phyloP scores from a whole-genome alignment of 805 yeast species.

The Wickerhamomyces alni region DNA sequence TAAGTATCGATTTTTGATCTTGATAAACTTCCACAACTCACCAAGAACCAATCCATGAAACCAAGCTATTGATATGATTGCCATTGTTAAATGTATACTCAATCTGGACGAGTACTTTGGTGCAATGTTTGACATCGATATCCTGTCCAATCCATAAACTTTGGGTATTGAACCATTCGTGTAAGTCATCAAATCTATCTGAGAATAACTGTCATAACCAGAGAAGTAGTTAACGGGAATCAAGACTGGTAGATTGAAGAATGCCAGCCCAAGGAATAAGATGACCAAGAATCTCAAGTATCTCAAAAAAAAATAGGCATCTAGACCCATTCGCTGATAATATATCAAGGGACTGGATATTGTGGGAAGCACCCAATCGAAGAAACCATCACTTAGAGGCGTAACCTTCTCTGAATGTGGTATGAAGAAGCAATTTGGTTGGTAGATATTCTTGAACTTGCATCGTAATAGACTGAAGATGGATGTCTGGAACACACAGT shows the following conservation, averaged over 20 bases:
- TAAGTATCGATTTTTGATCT: slow-evolving; percentile 49
- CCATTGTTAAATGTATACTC: slow-evolving; percentile 57
- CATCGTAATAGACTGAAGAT: slow-evolving; percentile 33
- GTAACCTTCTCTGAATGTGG: slow-evolving; percentile 33
- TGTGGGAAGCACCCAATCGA: slow-evolving; percentile 51
- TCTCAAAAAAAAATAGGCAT: slow-evolving; percentile 68
- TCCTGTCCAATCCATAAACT: slow-evolving; percentile 50
- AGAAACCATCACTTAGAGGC: slow-evolving; percentile 35
- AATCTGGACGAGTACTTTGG: slow-evolving; percentile 41
- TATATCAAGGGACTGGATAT: slow-evolving; percentile 33
- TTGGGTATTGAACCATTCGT: slow-evolving; percentile 21
- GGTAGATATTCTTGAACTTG: slow-evolving; percentile 40
- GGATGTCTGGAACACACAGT: slow-evolving; percentile 47
- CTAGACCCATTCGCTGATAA: slow-evolving; percentile 55
- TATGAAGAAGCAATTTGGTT: slow-evolving; percentile 42
- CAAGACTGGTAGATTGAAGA: slow-evolving; percentile 51
- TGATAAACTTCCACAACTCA: slow-evolving; percentile 50
- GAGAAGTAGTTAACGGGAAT: slow-evolving; percentile 52
- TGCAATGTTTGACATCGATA: slow-evolving; percentile 69
- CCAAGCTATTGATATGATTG: slow-evolving; percentile 46
- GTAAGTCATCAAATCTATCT: slow-evolving; percentile 10
- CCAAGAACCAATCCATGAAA: slow-evolving; percentile 49
- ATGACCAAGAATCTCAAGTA: slow-evolving; percentile 46
- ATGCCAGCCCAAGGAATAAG: slow-evolving; percentile 46
- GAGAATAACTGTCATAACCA: slow-evolving; percentile 20